Conservation (phyloP, 305 asterid species). For the Plantago lanceolata region DNA sequence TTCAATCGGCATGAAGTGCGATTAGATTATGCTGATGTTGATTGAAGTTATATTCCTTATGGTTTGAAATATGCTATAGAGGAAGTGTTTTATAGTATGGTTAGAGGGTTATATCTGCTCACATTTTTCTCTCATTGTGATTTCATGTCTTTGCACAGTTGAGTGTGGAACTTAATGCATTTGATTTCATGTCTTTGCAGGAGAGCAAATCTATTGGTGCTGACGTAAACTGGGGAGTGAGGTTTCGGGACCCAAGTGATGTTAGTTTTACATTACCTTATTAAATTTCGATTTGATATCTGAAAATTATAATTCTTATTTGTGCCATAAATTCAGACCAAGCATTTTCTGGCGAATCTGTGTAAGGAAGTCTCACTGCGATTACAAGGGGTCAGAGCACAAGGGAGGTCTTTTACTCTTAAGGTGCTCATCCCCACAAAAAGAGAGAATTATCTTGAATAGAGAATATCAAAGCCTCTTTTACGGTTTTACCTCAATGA, state of each 20-base stretch:
- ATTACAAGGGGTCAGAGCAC: slow-evolving; percentile 76
- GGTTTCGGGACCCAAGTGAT: slow-evolving; percentile 75
- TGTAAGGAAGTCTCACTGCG: slow-evolving; percentile 93
- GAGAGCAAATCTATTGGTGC: slow-evolving; percentile 94
- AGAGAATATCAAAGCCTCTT: not conserved
- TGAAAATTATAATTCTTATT: slow-evolving; percentile 20
- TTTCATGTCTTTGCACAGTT: slow-evolving; percentile 3
- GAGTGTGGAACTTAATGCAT: slow-evolving; percentile 9
- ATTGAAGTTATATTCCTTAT: slow-evolving; percentile 5
- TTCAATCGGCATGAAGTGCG: not conserved
- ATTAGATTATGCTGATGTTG: not conserved
- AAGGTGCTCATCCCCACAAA: slow-evolving; percentile 47
- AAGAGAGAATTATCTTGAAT: slow-evolving; percentile 16
- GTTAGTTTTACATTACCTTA: slow-evolving; percentile 41
- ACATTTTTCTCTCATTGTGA: slow-evolving; percentile 3
- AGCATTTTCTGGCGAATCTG: slow-evolving; percentile 50
- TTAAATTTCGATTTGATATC: slow-evolving; percentile 6
- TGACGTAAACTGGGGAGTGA: slow-evolving; percentile 98
- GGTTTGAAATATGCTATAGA: slow-evolving; percentile 1
- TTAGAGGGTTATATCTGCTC: not conserved
- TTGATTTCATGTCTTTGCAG: slow-evolving; percentile 41
- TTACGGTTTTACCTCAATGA: not conserved
- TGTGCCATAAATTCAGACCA: slow-evolving; percentile 51
- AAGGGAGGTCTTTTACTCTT: slow-evolving; percentile 80
- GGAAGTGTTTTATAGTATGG: no score